Base-by-base conservation (phyloP, 495 filamentous ascomycete species). In the Trichoderma asperelloides region DNA sequence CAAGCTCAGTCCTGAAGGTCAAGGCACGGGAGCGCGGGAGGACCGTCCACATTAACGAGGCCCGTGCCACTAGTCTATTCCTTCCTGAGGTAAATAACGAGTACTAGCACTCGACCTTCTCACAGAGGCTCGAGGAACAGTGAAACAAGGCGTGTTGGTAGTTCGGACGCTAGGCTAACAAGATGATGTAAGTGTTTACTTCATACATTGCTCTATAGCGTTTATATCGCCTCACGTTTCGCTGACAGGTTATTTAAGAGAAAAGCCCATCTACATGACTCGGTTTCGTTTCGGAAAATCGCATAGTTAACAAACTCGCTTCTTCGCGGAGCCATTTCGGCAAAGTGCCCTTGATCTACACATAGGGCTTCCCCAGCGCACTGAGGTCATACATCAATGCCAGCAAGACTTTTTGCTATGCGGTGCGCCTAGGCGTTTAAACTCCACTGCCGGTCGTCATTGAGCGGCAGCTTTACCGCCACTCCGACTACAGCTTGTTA, bases 11-110 rank as follows among this genome's bases (percentile, higher is more conserved):
- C 8, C 25, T 30, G 27, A 60, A 60, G 28, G 0, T 60, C 55
- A 30, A 60, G 7, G 25, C 55, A 60, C 55, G 55, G 55, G 55
- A 60, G 55, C 23, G 55, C 55, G 55, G 55, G 55, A 60, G 25
- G 27, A 30, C 55, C 55, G 55, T 60, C 27, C 25, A 27, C 25
- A 25, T 30, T 60, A 25, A 15, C 55, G 5, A 30, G 55, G 23
- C 23, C 23, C 55, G 13, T 21, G 25, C 25, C 55, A 30, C 25
- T 60, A 60, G 55, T 25, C 55, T 60, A 30, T 33, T 60, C 25
- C 55, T 16, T 60, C 55, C 3, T 60, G 55, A 60, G 55, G 55
- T 60, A 60, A 27, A 60, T 51, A 51, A 37, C 33, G 33, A 37
- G 33, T 37, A 0, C 33, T 7, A 37, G 43, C 15, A 47, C n/a